phyloP scores from a whole-genome alignment of 345 rosid genomes.

The Psidium friedrichsthalianum region DNA sequence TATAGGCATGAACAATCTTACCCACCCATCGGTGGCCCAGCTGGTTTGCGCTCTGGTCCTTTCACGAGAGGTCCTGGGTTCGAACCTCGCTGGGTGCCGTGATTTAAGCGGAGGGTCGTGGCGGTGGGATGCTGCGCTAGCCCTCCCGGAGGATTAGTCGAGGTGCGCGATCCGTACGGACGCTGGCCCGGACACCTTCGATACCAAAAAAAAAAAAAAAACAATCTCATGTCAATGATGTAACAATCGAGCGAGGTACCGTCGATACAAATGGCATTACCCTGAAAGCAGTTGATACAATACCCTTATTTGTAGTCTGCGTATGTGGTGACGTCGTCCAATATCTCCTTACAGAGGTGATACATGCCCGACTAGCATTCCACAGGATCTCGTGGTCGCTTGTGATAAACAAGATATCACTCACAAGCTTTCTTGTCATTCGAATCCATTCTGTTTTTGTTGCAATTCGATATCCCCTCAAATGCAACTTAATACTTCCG shows the following conservation, averaged over 20 bases:
- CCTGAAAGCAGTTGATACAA: background rate
- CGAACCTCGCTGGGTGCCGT: too few relatives aligned
- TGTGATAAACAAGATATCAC: background rate
- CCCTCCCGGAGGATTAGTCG: too few relatives aligned
- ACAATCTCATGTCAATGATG: background rate
- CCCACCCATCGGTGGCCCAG: too few relatives aligned
- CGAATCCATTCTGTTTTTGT: background rate
- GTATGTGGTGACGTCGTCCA: rapidly evolving
- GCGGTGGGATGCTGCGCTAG: too few relatives aligned
- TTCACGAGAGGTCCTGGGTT: too few relatives aligned
- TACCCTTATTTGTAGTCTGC: background rate
- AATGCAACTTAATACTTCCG: background rate
- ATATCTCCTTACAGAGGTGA: background rate
- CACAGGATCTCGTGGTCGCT: background rate
- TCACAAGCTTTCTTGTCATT: background rate
- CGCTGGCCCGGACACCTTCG: too few relatives aligned
- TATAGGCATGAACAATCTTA: background rate
- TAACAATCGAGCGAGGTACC: background rate
- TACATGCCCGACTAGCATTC: background rate
- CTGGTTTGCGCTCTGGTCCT: too few relatives aligned
- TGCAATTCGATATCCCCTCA: background rate
- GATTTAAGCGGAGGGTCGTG: too few relatives aligned
- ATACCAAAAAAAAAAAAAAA: too few relatives aligned
- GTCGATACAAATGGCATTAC: background rate
- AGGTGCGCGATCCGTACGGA: too few relatives aligned